Conservation (phyloP, 1,284 basidiomycete species). For the Papiliotrema fonsecae region DNA sequence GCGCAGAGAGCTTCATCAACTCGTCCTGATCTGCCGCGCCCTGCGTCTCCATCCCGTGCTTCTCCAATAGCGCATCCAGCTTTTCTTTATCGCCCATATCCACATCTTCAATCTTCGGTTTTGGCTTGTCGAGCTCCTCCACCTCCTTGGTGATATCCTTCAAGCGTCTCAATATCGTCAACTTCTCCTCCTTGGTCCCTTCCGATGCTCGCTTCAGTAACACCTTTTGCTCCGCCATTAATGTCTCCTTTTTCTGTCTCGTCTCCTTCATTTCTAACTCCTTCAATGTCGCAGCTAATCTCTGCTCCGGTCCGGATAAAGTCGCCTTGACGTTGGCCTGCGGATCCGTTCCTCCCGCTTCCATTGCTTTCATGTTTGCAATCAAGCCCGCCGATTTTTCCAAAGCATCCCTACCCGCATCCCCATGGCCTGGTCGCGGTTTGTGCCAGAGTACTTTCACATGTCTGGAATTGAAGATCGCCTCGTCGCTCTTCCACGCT, state of each 20-base stretch:
- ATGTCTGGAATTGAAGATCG: conserved; percentile 88
- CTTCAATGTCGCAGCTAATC: conserved; percentile 32
- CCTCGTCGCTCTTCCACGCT: conserved; percentile 89
- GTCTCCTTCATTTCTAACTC: conserved; percentile 54
- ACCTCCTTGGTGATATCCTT: conserved; percentile 78
- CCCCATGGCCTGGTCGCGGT: conserved; percentile 81
- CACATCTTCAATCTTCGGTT: conserved; percentile 32
- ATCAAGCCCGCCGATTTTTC: conserved; percentile 70
- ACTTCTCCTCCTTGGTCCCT: conserved; percentile 67
- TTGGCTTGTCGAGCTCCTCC: conserved; percentile 51
- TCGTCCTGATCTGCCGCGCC: conserved; percentile 49
- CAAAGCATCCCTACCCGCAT: conserved; percentile 64
- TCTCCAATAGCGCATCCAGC: conserved; percentile 57
- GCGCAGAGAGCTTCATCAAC: conserved; percentile 34
- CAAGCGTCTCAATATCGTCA: conserved; percentile 69
- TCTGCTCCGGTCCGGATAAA: conserved; percentile 32
- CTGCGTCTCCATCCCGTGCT: conserved; percentile 56
- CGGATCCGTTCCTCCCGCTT: conserved; percentile 20
- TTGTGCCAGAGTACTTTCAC: conserved; percentile 93
- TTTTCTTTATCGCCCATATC: conserved; percentile 37
- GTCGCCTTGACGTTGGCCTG: conserved; percentile 29
- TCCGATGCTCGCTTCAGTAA: conserved; percentile 67
- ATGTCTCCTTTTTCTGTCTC: conserved; percentile 70
- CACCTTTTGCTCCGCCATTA: conserved; percentile 84
- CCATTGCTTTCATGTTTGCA: conserved; percentile 54